These are phyloP conservation scores for Plasmodium berghei DNA, from an alignment of 169 alveolate species.

Conservation along the genomic window DNA sequence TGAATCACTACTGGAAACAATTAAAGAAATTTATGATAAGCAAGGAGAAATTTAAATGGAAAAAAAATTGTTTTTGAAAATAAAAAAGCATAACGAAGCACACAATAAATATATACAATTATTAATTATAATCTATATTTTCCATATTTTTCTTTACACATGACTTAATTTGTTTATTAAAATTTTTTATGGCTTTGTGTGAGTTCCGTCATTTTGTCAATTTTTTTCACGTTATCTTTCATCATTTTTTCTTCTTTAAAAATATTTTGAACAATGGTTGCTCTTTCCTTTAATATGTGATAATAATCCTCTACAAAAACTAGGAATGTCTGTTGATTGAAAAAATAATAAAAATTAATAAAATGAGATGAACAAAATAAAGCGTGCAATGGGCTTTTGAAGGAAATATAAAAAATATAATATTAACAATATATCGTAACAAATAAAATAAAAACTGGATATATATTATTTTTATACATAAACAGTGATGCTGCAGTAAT, in stretches of 20 bases:
- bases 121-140: neutral
- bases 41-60: conserved; percentile 46
- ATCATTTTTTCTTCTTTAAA: conserved; percentile 42
- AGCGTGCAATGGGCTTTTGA: neutral
- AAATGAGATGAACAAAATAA: neutral
- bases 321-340: conserved; percentile 26
- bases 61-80: neutral
- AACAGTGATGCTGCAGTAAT: neutral
- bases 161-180: neutral
- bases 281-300: conserved; percentile 62
- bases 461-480: no score
- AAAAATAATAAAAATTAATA: neutral
- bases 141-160: neutral
- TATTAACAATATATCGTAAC: neutral
- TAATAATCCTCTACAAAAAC: conserved; percentile 55
- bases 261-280: conserved; percentile 51
- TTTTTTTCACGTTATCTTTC: conserved; percentile 34
- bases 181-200: neutral
- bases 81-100: neutral
- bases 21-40: conserved; percentile 69
- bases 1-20: conserved; percentile 61
- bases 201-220: conserved; percentile 29
- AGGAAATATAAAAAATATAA: neutral
- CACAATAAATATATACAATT: neutral
- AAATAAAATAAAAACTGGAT: neutral